Percentiles rank a stretch among this genome's conserved stretches.
Evolutionary conservation across 768 basidiomycete species (phyloP).

Genomic region (Vararia minispora): DNA sequence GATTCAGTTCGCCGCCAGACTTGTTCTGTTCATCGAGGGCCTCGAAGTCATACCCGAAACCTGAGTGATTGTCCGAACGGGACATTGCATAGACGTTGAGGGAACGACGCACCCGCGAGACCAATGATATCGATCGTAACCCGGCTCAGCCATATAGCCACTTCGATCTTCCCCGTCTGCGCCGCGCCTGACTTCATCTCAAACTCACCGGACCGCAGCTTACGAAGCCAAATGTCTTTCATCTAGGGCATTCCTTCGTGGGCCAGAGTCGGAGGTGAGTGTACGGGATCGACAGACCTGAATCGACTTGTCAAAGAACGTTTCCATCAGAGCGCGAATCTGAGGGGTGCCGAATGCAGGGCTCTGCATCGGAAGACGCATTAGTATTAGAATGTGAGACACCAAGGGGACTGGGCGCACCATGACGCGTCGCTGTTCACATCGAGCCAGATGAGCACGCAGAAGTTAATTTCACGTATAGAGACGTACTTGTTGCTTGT

Average conservation of each 20-base stretch:
- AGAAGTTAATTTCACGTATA: too few relatives aligned
- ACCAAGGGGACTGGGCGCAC: neutral
- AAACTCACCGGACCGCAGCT: neutral
- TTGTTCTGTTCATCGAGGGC: constrained; percentile 16
- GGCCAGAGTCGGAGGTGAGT: neutral
- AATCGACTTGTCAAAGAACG: neutral
- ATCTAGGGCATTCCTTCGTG: neutral
- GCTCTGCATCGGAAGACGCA: neutral
- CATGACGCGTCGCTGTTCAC: constrained; percentile 8
- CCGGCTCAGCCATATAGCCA: constrained; percentile 1
- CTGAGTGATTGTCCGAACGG: constrained; percentile 14
- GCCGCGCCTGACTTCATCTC: neutral
- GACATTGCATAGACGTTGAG: neutral
- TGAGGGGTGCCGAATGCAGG: constrained; percentile 3
- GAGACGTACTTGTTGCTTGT: constrained; percentile 10
- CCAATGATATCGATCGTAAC: constrained; percentile 9
- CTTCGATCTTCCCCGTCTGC: neutral
- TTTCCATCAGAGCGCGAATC: neutral
- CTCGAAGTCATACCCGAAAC: constrained; percentile 28
- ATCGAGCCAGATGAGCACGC: too few relatives aligned
- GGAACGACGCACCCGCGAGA: constrained; percentile 3
- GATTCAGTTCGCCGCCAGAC: neutral
- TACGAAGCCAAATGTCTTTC: constrained; percentile 17
- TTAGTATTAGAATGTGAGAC: too few relatives aligned
- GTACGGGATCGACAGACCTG: constrained; percentile 2